A percentile compares a stretch with the other conserved stretches of the same genome.
These are phyloP conservation scores for Trichocomaceae sp. DNA, from an alignment of 2,329 filamentous ascomycete genomes.

Conservation along the genomic window DNA sequence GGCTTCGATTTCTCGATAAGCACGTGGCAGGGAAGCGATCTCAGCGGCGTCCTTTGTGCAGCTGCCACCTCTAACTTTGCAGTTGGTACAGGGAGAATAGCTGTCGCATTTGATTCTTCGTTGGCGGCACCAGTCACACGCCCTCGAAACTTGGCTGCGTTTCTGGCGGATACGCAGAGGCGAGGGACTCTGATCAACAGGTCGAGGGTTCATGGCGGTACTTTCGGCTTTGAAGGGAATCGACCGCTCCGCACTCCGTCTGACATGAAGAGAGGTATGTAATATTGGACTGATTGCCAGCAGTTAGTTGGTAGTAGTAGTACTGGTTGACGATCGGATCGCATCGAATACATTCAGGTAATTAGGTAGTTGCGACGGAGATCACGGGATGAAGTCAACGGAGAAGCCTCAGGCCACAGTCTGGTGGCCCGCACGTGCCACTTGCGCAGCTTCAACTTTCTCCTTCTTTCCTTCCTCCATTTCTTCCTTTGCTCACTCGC, in stretches of 20 bases:
- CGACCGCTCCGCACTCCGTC: neutral
- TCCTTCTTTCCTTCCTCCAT: no score
- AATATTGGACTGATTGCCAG: no score
- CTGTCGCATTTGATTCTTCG: conserved; percentile 9
- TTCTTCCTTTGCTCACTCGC: no score
- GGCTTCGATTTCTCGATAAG: conserved; percentile 4
- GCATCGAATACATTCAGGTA: no score
- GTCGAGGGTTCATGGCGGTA: neutral
- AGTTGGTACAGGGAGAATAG: conserved; percentile 8
- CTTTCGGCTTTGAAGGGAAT: neutral
- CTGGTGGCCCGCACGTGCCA: no score
- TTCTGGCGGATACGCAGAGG: conserved; percentile 6
- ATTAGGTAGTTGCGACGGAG: no score
- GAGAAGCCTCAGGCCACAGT: no score
- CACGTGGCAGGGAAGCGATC: conserved; percentile 7
- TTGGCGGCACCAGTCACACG: conserved; percentile 8
- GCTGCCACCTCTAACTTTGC: conserved; percentile 1
- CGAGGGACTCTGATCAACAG: neutral
- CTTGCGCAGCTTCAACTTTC: no score
- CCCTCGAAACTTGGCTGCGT: conserved; percentile 8
- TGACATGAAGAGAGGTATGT: neutral
- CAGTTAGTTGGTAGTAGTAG: neutral
- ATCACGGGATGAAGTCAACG: no score
- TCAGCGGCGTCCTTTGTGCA: neutral
- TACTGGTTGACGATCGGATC: no score